These are phyloP conservation scores for Aspergillus spinulosporus DNA, from an alignment of 2,329 filamentous ascomycete species.

Conservation along the genomic window DNA sequence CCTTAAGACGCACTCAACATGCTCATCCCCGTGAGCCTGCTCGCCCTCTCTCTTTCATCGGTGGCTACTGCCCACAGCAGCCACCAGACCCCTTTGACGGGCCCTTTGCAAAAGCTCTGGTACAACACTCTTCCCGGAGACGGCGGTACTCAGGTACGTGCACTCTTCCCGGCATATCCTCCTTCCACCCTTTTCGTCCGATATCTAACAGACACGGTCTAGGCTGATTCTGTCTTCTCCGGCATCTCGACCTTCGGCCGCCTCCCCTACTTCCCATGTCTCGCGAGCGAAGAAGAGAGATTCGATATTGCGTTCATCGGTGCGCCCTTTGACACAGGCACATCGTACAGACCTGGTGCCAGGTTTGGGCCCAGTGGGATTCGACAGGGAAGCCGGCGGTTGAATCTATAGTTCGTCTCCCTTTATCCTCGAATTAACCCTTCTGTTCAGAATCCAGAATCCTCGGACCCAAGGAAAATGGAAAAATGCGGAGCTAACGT, in stretches of 20 bases:
- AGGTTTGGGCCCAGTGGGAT: constrained; percentile 83
- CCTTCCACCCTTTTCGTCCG: no score
- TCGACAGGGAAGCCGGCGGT: constrained; percentile 78
- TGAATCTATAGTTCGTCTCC: constrained; percentile 77
- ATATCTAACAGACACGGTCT: background rate
- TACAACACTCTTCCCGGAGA: constrained; percentile 81
- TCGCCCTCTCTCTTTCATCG: constrained; percentile 52
- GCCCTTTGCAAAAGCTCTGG: constrained; percentile 75
- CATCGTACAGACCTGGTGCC: constrained; percentile 79
- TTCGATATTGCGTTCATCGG: constrained; percentile 87
- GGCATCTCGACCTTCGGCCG: constrained; percentile 85
- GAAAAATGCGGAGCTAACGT: no score
- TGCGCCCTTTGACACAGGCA: constrained; percentile 82
- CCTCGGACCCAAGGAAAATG: no score
- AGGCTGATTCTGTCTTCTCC: constrained; percentile 86
- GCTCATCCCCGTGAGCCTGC: constrained; percentile 23
- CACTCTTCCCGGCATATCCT: no score
- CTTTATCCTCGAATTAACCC: constrained; percentile 16
- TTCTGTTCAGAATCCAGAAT: no score
- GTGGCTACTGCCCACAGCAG: constrained; percentile 60
- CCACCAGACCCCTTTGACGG: constrained; percentile 62
- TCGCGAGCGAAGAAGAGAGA: constrained; percentile 66
- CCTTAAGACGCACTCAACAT: constrained; percentile 14
- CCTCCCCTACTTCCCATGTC: constrained; percentile 73
- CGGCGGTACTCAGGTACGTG: constrained; percentile 71